Evolutionary conservation across 495 filamentous ascomycete genomes (phyloP).

Genomic region (Neurospora sp.): DNA sequence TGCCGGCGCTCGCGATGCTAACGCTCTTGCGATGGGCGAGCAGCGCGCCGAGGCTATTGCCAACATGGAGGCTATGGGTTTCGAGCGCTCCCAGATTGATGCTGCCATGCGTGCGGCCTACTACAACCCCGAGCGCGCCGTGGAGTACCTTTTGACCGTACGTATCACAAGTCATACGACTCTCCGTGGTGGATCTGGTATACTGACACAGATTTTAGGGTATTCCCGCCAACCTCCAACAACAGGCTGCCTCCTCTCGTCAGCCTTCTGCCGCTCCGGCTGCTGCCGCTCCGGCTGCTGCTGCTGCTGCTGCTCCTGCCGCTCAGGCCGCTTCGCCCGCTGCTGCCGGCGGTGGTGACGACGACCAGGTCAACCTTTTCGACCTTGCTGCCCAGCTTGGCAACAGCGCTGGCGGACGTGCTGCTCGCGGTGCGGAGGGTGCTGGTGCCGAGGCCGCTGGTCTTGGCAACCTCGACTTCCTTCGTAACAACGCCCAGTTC

Average conservation of each 20-base stretch:
- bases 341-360: slow-evolving; percentile 44
- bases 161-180: slow-evolving; percentile 19
- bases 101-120: slow-evolving; percentile 91
- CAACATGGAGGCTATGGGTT: slow-evolving; percentile 98
- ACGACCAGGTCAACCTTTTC: slow-evolving; percentile 78
- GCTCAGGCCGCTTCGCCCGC: slow-evolving; percentile 26
- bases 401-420: slow-evolving; percentile 40
- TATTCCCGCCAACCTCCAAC: slow-evolving; percentile 74
- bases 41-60: slow-evolving; percentile 75
- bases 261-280: slow-evolving; percentile 25
- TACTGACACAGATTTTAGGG: slow-evolving; percentile 74
- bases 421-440: slow-evolving; percentile 17
- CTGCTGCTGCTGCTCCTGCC: slow-evolving; percentile 21
- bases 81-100: slow-evolving; percentile 74
- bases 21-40: slow-evolving; percentile 70
- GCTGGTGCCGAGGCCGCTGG: slow-evolving; percentile 32
- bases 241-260: slow-evolving; percentile 28
- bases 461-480: slow-evolving; percentile 77
- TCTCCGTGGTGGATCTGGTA: slow-evolving; percentile 49
- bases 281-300: slow-evolving; percentile 24
- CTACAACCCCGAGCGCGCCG: slow-evolving; percentile 92
- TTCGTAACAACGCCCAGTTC: slow-evolving; percentile 94
- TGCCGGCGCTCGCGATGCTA: slow-evolving; percentile 47
- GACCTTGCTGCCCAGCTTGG: slow-evolving; percentile 76
- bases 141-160: slow-evolving; percentile 88